Evolutionary conservation across 75 land plant genomes (phyloP).

Genomic region (Pinus albicaulis): DNA sequence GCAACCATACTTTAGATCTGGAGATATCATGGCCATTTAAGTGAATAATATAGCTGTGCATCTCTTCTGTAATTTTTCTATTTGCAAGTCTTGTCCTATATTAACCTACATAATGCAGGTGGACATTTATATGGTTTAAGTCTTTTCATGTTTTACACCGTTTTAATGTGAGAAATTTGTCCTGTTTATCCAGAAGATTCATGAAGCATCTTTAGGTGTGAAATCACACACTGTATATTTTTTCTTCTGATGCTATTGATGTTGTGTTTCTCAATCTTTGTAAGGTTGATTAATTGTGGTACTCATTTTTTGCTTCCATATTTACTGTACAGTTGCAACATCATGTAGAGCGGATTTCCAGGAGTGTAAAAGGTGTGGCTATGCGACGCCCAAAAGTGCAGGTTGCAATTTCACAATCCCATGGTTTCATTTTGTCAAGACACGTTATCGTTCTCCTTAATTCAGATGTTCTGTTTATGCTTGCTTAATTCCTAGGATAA

Average conservation of each 20-base stretch:
- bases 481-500: background rate
- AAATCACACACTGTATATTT: background rate
- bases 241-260: background rate
- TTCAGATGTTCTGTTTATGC: background rate
- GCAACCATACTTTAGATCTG: background rate
- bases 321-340: constrained; percentile 19
- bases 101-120: background rate
- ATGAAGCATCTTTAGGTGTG: background rate
- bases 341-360: constrained; percentile 23
- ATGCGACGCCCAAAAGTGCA: constrained; percentile 50
- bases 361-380: constrained; percentile 22
- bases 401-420: constrained; percentile 18
- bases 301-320: background rate
- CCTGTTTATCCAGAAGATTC: background rate
- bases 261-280: background rate
- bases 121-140: background rate
- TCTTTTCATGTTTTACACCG: background rate
- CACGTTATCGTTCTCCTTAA: background rate
- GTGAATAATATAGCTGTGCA: background rate
- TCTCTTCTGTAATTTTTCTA: background rate
- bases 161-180: background rate
- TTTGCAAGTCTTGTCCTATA: background rate
- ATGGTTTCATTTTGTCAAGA: background rate
- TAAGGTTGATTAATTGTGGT: background rate
- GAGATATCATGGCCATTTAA: background rate